Evolutionary conservation across 768 basidiomycete genomes (phyloP), one percentile per base, ranked within the genome.

Genomic region (Suillus subalutaceus): DNA sequence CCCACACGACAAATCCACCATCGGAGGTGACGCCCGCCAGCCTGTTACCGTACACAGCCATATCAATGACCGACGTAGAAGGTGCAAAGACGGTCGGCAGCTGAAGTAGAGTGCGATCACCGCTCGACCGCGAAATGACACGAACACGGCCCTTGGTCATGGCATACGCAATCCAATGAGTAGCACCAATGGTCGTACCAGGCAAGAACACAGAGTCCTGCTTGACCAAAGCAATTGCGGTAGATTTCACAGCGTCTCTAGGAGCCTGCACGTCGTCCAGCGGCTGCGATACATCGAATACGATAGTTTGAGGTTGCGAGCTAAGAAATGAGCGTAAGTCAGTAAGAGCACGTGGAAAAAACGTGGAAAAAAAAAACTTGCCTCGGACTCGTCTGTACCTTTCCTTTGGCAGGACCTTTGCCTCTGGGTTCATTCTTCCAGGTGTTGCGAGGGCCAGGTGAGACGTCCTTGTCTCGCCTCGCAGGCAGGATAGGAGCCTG

Each of bases 91-190:
- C 74, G 10, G 77, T 74, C 18, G 87, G 89, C 55, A 94, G 81
- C 72, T 93, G 91, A n/a, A 95, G 84, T 2, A 95, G 80, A 8
- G 93, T 94, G 62, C 93, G 89, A 76, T 94, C 92, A 44, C 93
- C 93, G 69, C 92, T 94, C 30, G 92, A 92, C 62, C 93, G 86
- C 26, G 93, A 94, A 66, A 94, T 95, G 62, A 95, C 90, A 53
- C 93, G 90, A 61, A 95, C 90, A 66, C 93, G 92, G 87, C 90
- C 92, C 80, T 90, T 88, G 6, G 91, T 94, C 93, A 95, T 95
- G 32, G 93, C 93, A 72, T 95, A 94, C 18, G 93, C 93, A 66
- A 95, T 93, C 92, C 93, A 95, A 73, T 93, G 91, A 6, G 93
- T 94, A 16, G 93, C 93, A 12, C 93, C 93, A 63, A 95, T 94